Evolutionary conservation across 192 early-diverging fungal genomes (phyloP), one percentile per base, ranked within the genome.

Genomic region (Podila clonocystis): DNA sequence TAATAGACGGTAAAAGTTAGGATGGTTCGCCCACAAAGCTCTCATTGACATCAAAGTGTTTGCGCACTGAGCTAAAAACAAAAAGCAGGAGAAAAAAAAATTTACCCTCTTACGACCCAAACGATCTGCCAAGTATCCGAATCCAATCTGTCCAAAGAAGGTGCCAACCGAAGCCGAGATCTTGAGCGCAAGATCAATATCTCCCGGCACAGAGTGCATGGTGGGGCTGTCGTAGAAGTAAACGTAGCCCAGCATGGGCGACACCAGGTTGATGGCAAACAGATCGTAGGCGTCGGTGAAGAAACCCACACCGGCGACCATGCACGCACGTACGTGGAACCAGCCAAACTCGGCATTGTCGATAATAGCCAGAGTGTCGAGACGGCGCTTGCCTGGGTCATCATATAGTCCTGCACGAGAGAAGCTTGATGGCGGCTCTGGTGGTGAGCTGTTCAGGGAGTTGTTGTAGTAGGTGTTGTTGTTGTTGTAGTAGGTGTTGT

Each of bases 271-370:
- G 82, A 98, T 98, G 68, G 95, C 93, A 74, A 97, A 97, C 75
- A 95, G 91, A 85, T 98, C 97, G 78, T 97, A 97, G 20, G 95
- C 91, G 76, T 97, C 96, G 34, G 94, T 95, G 61, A 96, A 92
- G 86, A 97, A 96, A 58, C 95, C 93, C 9, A 92, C 87, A 62
- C 91, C 91, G 17, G 92, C 90, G 2, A 93, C 89, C 63, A 92
- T 73, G 79, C 88, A 91, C 11, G 91, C 89, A 48, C 90, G 87
- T 48, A 93, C 82, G 70, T 92, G 92, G 84, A 91, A 91, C 92
- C 90, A 92, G 30, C 84, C 85, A 75, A 93, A 91, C 59, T 91
- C 89, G 28, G 89, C 91, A 67, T 90, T 89, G 66, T 93, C 91
- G 28, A 89, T 57, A 0, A 58, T 57, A 15, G 63, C 69, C 22